Evolutionary conservation across 495 filamentous ascomycete species (phyloP).

Genomic region (Usnea hakonensis): DNA sequence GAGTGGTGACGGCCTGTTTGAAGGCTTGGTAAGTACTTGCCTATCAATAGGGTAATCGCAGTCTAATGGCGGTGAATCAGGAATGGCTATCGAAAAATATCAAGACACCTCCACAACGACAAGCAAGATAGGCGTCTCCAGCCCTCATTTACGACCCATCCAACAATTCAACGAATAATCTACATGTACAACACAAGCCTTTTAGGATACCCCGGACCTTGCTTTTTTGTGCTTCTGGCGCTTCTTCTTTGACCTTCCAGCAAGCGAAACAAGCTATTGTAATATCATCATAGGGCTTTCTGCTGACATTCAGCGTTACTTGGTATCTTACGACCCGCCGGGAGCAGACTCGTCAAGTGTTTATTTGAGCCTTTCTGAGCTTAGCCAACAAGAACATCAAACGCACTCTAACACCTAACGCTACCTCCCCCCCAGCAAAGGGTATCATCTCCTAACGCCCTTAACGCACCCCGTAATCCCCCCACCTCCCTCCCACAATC

Average conservation of each 20-base stretch:
- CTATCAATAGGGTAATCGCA: background rate
- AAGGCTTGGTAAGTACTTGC: constrained; percentile 66
- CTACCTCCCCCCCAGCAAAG: background rate
- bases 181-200: constrained; percentile 6
- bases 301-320: background rate
- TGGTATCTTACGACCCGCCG: background rate
- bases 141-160: background rate
- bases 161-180: background rate
- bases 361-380: background rate
- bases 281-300: constrained; percentile 13
- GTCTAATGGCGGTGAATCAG: constrained; percentile 28
- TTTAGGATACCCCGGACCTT: constrained; percentile 14
- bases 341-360: background rate
- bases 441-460: constrained; percentile 8
- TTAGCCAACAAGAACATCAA: background rate
- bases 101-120: constrained; percentile 55
- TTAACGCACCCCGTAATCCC: background rate
- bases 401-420: background rate
- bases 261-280: constrained; percentile 1
- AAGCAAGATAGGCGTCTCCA: constrained; percentile 5
- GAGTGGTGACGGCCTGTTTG: constrained; percentile 85
- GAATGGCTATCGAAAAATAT: constrained; percentile 92
- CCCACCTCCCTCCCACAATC: background rate
- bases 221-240: background rate
- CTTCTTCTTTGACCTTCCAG: background rate